A percentile compares a stretch with the other conserved stretches of the same genome.
Evolutionary conservation across 345 rosid genomes (phyloP).

Genomic region (Citrus glauca): DNA sequence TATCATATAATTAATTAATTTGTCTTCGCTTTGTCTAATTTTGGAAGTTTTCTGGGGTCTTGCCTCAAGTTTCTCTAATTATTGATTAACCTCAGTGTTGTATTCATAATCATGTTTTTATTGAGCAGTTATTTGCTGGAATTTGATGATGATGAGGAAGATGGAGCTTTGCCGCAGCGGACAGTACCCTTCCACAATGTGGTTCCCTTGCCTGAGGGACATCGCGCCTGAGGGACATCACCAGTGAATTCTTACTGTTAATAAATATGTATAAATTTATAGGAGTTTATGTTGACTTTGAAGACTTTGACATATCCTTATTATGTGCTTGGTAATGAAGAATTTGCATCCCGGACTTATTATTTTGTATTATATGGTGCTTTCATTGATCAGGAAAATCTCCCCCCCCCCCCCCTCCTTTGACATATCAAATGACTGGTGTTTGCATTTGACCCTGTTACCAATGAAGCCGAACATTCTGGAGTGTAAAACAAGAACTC

Average conservation of each 20-base stretch:
- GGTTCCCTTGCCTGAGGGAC: slow-evolving; percentile 80
- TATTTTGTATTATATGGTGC: background rate
- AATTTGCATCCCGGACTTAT: background rate
- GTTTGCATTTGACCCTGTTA: background rate
- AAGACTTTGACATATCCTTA: background rate
- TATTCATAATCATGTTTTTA: background rate
- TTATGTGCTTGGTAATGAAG: background rate
- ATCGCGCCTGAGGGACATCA: slow-evolving; percentile 87
- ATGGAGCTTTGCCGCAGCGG: slow-evolving; percentile 88
- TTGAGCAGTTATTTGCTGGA: slow-evolving; percentile 74
- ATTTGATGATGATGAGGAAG: slow-evolving; percentile 96
- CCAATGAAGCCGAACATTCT: background rate
- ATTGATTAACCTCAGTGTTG: background rate
- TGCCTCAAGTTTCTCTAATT: background rate
- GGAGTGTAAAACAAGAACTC: background rate
- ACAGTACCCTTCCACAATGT: slow-evolving; percentile 75
- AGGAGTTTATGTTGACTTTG: background rate
- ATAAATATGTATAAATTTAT: slow-evolving; percentile 24
- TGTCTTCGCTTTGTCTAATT: background rate
- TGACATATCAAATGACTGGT: background rate
- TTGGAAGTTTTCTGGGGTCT: background rate
- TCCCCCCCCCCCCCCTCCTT: background rate
- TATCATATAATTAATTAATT: background rate
- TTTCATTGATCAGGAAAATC: background rate
- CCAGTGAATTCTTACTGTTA: slow-evolving; percentile 39